phyloP scores from a whole-genome alignment of 2,329 filamentous ascomycete genomes.

The Pyricularia pennisetigena region DNA sequence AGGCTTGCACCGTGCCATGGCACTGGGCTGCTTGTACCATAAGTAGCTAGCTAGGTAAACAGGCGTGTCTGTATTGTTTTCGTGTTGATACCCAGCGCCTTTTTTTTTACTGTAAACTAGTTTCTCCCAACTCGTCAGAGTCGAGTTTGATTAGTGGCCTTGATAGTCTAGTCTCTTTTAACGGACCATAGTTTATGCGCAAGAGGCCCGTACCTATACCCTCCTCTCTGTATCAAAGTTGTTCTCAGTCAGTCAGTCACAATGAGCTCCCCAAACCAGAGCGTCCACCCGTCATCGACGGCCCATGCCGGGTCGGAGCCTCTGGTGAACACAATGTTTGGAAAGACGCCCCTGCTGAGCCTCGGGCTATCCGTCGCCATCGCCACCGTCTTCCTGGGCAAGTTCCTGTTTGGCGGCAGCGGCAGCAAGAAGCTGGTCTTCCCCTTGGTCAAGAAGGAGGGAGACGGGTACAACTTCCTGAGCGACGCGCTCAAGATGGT shows the following conservation, averaged over 20 bases:
- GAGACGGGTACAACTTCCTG: neutral
- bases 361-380: neutral
- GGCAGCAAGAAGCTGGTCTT: neutral
- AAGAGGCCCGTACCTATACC: too few relatives aligned
- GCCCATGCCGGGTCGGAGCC: neutral
- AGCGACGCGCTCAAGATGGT: neutral
- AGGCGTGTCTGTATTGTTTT: too few relatives aligned
- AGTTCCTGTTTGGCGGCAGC: neutral
- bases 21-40: too few relatives aligned
- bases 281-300: neutral
- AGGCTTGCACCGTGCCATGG: too few relatives aligned
- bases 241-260: neutral
- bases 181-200: too few relatives aligned
- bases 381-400: neutral
- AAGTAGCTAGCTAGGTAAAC: too few relatives aligned
- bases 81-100: too few relatives aligned
- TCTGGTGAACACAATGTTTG: neutral
- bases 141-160: too few relatives aligned
- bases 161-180: too few relatives aligned
- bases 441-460: neutral
- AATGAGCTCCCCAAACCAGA: neutral
- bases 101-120: too few relatives aligned
- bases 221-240: too few relatives aligned
- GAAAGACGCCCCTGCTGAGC: neutral
- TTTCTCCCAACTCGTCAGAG: too few relatives aligned